Evolutionary conservation across 345 rosid species (phyloP), one percentile per base, ranked within the genome.

Genomic region (Corchorus olitorius): DNA sequence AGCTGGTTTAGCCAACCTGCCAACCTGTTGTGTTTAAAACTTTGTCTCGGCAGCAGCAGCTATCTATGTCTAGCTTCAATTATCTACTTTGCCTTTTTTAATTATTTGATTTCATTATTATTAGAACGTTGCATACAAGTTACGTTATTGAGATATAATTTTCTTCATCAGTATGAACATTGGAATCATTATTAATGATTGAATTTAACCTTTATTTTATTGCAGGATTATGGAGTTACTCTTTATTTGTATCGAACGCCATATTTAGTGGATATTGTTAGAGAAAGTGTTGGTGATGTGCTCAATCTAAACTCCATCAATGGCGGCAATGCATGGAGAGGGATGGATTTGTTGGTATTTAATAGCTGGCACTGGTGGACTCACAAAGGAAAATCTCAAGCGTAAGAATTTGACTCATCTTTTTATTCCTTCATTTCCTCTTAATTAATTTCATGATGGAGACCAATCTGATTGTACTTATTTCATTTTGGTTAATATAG

Each of bases 281-380:
- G 48, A 67, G 96, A 90, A 74, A 77, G 56, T 0, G 84, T 77
- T 0, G 99, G 98, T 5, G 80, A 87, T 46, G 97, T 95, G n/a
- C 88, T 95, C 5, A 82, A 81, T 61, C 84, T 95, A 56, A 83
- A 83, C 70, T 89, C 96, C 56, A 88, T 93, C 41, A 81, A 85
- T 20, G 85, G 56, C 15, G 98, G 98, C 15, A 88, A 86, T 59
- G 79, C 84, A 52, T 94, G 98, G 98, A 87, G 61, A 80, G 91
- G 89, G 67, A 93, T 90, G 95, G 98, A 94, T 80, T 10, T 93
- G 71, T 89, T 93, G 72, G 68, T 94, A 82, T 94, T 94, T 84
- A 94, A 94, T 79, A 88, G 95, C 8, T 94, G 97, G 98, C 98
- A 94, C 70, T 94, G 98, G 98, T 94, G 98, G 98, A 84, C 88